Base-by-base conservation (phyloP, 768 basidiomycete species). In the Rhodotorula toruloides region DNA sequence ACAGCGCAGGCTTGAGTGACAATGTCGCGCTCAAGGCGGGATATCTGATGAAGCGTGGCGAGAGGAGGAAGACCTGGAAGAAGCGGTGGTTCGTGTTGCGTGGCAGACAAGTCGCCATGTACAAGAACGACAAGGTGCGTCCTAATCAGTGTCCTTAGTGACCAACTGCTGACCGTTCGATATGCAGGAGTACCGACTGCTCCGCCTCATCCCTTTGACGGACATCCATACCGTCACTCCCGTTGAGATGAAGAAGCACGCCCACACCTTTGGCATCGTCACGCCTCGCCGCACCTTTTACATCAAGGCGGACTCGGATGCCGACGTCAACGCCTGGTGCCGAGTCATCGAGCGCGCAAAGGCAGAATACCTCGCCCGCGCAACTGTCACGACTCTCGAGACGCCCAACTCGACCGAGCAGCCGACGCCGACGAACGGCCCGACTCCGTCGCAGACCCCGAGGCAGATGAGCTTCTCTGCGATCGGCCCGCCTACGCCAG, bases 11-110 rank as follows among this genome's bases (percentile, higher is more conserved):
- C 52, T 42, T 70, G 58, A 68, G 61, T 58, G 74, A 78, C 8
- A 79, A 81, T 65, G 72, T 76, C 54, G 85, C 89, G 47, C 82
- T 94, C 76, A 94, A 92, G 79, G 84, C 88, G 31, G 96, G 94
- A 2, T 98, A 96, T 80, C 80, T 98, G 57, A 89, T 87, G 85
- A 99, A 99, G 84, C 98, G 98, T 82, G 94, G 94, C 72, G 91
- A 96, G 78, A 84, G 91, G 63, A 81, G 96, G 78, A 97, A 97
- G 88, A 94, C 94, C 70, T 99, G 96, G 96, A 97, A 98, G 83
- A 93, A 92, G 79, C 84, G 93, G 29, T 98, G 94, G 94, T 98
- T 98, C 73, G 96, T 99, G 3, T 80, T 99, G 64, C 85, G 94
- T 25, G 85, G 90, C 1, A 88, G 88, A 4, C 91, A 96, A 77